Base-by-base conservation (phyloP, 805 yeast genomes). In the Teunomyces aglyptinius region DNA sequence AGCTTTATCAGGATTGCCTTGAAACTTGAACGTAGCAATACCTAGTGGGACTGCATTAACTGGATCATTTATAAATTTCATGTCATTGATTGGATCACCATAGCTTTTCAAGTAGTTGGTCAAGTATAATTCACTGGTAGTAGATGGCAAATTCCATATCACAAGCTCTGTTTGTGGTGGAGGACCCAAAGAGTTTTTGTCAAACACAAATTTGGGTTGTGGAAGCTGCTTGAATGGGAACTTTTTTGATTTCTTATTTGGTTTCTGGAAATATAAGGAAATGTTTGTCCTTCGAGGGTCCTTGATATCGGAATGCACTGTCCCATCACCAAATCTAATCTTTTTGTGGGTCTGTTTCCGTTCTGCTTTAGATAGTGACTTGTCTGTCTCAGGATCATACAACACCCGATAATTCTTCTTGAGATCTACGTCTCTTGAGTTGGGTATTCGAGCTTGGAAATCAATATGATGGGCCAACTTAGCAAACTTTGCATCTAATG, bases 31-130 rank as follows among this genome's bases (percentile, higher is more conserved):
- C 16, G 79, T 67, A 43, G 85, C 85, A 18, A 89, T 70, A 7
- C 96, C 94, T 34, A 90, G 63, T 0, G 96, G 91, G 15, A 83
- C 85, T 2, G 90, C 96, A 38, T 87, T 82, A 18, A 73, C 71
- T 0, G 92, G 88, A 58, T 90, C 94, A 46, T 76, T 79, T 7
- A 84, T 70, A 49, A 81, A 71, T 48, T 79, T 78, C 41, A 85
- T 66, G 33, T 80, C 81, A 22, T 76, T 72, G 3, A 90, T 73
- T 4, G 71, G 57, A 26, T 75, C 76, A 3, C 96, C 96, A 64
- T 71, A 85, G 19, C 76, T 65, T 35, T 75, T 75, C 51, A 87
- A 78, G 51, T 78, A 82, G 50, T 84, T 81, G 13, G 59, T 52
- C 24, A 72, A 57, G 49, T 71, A 72, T 4, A 63, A 44, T 41